Percentiles rank a stretch among this genome's conserved stretches.
Conservation (phyloP, 1,139 yeast genomes). For the Meyerozyma guilliermondii region DNA sequence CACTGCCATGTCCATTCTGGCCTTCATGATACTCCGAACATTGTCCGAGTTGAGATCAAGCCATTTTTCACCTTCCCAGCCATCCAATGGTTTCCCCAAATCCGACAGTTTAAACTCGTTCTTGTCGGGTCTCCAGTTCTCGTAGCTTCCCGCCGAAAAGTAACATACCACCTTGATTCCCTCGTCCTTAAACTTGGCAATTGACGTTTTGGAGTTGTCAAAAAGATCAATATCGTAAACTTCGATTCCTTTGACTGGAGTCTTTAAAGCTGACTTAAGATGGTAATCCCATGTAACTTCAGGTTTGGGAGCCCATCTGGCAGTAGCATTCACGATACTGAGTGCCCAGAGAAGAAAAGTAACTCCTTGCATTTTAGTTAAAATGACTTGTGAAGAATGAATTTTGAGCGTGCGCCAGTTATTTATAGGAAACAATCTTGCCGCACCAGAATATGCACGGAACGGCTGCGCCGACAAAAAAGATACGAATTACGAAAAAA, state of each 20-base stretch:
- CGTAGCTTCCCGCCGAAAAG: conserved; percentile 21
- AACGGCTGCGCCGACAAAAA: background rate
- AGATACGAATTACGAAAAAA: too few relatives aligned
- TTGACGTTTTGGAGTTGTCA: conserved; percentile 9
- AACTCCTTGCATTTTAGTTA: background rate
- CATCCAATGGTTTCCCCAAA: conserved; percentile 16
- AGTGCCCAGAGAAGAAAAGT: background rate
- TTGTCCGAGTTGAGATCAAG: conserved; percentile 11
- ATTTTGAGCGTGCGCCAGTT: background rate
- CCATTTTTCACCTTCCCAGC: conserved; percentile 21
- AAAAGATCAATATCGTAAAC: conserved; percentile 15
- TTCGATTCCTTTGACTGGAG: background rate
- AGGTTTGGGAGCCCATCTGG: background rate
- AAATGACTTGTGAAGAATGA: background rate
- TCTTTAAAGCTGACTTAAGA: background rate
- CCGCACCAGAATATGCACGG: background rate
- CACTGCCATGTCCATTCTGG: conserved; percentile 13
- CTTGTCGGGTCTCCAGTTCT: conserved; percentile 17
- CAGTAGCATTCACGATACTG: background rate
- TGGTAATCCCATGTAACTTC: background rate
- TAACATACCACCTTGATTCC: conserved; percentile 18
- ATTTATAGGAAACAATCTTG: background rate
- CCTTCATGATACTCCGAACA: conserved; percentile 14
- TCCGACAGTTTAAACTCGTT: conserved; percentile 10
- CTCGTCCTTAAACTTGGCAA: conserved; percentile 10